These are phyloP conservation scores for Chenopodium quinoa DNA, from an alignment of 148 eudicot genomes.

Conservation along the genomic window DNA sequence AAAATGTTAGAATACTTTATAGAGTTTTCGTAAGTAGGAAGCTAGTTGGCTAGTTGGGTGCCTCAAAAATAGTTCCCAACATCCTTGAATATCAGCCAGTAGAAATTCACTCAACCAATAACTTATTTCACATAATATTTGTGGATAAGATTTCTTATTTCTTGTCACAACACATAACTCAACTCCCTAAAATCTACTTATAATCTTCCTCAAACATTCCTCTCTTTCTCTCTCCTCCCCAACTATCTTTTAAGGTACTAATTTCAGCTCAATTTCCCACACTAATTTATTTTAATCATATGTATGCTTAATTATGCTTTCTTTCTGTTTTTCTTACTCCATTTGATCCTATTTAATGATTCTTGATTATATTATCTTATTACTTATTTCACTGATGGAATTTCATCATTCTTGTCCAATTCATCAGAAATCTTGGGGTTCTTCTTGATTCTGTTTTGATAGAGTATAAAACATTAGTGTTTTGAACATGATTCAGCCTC, in stretches of 20 bases:
- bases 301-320: background rate
- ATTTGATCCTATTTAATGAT: background rate
- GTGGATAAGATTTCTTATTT: slow-evolving; percentile 71
- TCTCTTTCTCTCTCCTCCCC: slow-evolving; percentile 18
- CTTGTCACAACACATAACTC: slow-evolving; percentile 32
- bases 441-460: too few relatives aligned
- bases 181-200: background rate
- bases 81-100: slow-evolving; percentile 29
- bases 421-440: background rate
- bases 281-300: background rate
- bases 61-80: too few relatives aligned
- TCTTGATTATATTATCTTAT: background rate
- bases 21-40: too few relatives aligned
- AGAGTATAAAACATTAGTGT: too few relatives aligned
- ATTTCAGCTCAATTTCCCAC: slow-evolving; percentile 16
- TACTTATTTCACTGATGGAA: background rate
- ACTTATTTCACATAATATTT: slow-evolving; percentile 20
- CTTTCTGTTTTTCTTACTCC: background rate
- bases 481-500: background rate
- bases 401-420: background rate
- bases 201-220: background rate
- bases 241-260: slow-evolving; percentile 32
- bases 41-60: too few relatives aligned
- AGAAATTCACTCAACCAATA: slow-evolving; percentile 33
- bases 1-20: too few relatives aligned